Conservation (phyloP, 768 basidiomycete genomes). For the Suillus subluteus region DNA sequence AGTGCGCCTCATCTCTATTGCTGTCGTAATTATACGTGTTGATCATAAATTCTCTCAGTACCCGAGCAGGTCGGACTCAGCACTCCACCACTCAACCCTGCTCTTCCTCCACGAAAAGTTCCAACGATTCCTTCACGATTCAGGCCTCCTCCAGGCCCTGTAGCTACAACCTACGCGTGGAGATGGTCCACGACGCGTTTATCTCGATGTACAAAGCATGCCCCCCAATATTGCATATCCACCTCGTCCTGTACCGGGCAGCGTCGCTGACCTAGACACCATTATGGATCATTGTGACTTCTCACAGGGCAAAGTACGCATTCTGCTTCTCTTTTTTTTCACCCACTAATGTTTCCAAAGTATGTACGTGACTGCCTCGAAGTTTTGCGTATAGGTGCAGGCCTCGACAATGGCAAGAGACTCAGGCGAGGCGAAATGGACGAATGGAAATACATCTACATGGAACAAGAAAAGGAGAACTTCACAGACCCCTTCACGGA, state of each 20-base stretch:
- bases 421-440: constrained; percentile 76
- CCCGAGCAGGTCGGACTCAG: constrained; percentile 69
- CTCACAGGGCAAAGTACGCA: constrained; percentile 66
- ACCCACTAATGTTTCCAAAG: constrained; percentile 40
- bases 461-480: constrained; percentile 57
- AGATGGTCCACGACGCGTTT: constrained; percentile 76
- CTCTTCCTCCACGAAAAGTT: constrained; percentile 60
- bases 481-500: constrained; percentile 39
- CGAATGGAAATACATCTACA: constrained; percentile 88
- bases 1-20: constrained; percentile 52
- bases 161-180: constrained; percentile 66
- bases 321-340: constrained; percentile 5
- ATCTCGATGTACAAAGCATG: constrained; percentile 68
- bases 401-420: constrained; percentile 81
- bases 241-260: constrained; percentile 82
- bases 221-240: constrained; percentile 78
- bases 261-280: constrained; percentile 85
- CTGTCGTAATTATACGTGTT: neutral
- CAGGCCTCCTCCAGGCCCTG: constrained; percentile 48
- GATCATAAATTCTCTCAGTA: constrained; percentile 45
- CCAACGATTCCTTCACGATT: constrained; percentile 51
- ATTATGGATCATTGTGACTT: constrained; percentile 96
- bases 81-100: constrained; percentile 66
- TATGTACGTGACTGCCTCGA: constrained; percentile 98
- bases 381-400: constrained; percentile 87